phyloP scores from a whole-genome alignment of 2,329 filamentous ascomycete genomes.

The Colletotrichum chrysophilum region DNA sequence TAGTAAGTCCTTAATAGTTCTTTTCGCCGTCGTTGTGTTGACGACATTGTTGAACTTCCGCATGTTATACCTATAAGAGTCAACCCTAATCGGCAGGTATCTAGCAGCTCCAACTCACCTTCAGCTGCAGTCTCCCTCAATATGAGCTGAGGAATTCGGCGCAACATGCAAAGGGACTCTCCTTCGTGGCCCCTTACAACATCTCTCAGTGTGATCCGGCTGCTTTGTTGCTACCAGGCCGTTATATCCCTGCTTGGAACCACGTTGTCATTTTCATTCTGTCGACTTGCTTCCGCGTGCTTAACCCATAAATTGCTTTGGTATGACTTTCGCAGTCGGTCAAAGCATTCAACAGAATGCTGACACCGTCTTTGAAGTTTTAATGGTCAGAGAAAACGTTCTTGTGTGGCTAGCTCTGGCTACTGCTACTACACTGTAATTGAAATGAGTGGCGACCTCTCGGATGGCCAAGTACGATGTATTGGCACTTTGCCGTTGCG shows the following conservation, averaged over 20 bases:
- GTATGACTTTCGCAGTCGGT: not conserved
- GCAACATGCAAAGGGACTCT: not conserved
- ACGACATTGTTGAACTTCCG: not conserved
- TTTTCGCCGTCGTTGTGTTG: not conserved
- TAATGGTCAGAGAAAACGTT: no score
- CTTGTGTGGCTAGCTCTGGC: no score
- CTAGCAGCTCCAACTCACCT: not conserved
- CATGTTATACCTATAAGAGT: not conserved
- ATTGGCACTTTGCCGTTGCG: no score
- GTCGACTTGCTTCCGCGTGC: not conserved
- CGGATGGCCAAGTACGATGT: no score
- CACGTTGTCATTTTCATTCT: not conserved
- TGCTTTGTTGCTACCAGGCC: not conserved
- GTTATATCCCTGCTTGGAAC: not conserved
- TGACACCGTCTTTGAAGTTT: no score
- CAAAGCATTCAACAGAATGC: not conserved
- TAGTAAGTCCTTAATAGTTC: not conserved
- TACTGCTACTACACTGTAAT: no score
- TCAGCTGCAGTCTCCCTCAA: not conserved
- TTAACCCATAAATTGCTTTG: not conserved
- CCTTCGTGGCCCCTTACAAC: not conserved
- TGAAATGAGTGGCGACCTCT: no score
- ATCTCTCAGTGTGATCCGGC: not conserved
- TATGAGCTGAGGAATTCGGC: not conserved
- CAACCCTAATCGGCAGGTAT: not conserved